Evolutionary conservation across 352 stramenopile species (phyloP).

Genomic region (Lagenidium giganteum): DNA sequence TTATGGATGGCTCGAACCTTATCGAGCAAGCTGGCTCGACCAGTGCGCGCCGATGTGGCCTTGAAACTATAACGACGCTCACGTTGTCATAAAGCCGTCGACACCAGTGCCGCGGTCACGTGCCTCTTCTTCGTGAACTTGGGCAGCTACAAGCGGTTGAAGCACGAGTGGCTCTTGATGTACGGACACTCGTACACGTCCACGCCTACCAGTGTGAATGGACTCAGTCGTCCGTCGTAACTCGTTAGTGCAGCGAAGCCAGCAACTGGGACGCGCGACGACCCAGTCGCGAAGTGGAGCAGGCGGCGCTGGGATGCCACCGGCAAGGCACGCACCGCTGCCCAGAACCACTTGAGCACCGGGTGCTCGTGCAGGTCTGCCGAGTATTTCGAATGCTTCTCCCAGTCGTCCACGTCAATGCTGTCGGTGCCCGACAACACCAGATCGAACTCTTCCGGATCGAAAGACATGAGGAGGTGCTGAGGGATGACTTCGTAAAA

Average conservation of each 20-base stretch:
- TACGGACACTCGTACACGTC: no score
- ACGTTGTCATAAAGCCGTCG: not conserved
- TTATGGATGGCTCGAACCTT: no score
- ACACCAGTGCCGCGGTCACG: not conserved
- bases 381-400: conserved; percentile 60
- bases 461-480: conserved; percentile 90
- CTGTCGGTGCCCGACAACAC: conserved; percentile 92
- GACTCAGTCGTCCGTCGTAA: conserved; percentile 58
- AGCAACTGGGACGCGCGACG: conserved; percentile 51
- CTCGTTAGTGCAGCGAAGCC: conserved; percentile 60
- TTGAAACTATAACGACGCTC: no score
- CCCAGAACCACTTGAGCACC: conserved; percentile 90
- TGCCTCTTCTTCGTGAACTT: conserved; percentile 73
- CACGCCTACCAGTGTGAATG: conserved; percentile 58
- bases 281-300: conserved; percentile 70
- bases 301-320: conserved; percentile 58
- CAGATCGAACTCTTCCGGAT: conserved; percentile 95
- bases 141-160: conserved; percentile 71
- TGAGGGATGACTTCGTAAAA: conserved; percentile 95
- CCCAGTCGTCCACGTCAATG: conserved; percentile 95
- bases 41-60: no score
- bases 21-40: no score
- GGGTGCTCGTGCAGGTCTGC: conserved; percentile 24
- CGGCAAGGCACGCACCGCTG: conserved; percentile 86
- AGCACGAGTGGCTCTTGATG: conserved; percentile 1